Evolutionary conservation across 177 flowering plant genomes (phyloP).

Genomic region (Vitis hybrid): DNA sequence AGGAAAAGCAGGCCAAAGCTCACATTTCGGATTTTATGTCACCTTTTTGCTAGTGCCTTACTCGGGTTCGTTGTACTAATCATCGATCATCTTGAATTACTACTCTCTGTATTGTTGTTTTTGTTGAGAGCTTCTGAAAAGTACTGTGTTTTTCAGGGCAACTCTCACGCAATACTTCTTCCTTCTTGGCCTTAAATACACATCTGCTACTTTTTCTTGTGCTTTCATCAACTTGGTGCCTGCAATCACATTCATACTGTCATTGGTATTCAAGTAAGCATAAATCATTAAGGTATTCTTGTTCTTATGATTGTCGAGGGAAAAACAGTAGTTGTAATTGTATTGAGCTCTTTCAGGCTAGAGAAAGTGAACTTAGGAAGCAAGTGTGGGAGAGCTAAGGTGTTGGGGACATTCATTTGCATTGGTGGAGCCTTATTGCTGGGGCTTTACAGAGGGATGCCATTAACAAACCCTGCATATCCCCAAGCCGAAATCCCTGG

Average conservation of each 20-base stretch:
- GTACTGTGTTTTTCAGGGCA: constrained; percentile 37
- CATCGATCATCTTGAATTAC: no score
- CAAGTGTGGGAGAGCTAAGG: constrained; percentile 57
- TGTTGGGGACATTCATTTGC: constrained; percentile 54
- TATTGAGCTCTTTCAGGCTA: constrained; percentile 29
- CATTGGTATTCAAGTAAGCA: constrained; percentile 63
- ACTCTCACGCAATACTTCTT: constrained; percentile 65
- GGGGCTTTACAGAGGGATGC: constrained; percentile 62
- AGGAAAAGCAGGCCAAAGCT: constrained; percentile 59
- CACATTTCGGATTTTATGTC: constrained; percentile 42
- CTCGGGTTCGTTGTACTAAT: constrained; percentile 47
- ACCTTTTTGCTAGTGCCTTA: constrained; percentile 58
- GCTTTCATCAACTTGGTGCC: constrained; percentile 83
- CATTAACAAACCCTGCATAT: constrained; percentile 24
- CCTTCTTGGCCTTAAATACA: constrained; percentile 65
- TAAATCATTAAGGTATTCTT: not conserved
- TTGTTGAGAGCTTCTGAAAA: no score
- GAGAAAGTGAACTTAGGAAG: constrained; percentile 54
- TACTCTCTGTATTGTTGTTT: no score
- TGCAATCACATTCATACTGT: constrained; percentile 64
- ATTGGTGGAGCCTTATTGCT: constrained; percentile 60
- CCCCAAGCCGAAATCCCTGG: constrained; percentile 2
- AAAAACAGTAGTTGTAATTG: not conserved
- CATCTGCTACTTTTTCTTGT: constrained; percentile 70
- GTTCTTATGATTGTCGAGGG: not conserved